Evolutionary conservation across 306 rosid genomes (phyloP).

Genomic region (Sesbania bispinosa): DNA sequence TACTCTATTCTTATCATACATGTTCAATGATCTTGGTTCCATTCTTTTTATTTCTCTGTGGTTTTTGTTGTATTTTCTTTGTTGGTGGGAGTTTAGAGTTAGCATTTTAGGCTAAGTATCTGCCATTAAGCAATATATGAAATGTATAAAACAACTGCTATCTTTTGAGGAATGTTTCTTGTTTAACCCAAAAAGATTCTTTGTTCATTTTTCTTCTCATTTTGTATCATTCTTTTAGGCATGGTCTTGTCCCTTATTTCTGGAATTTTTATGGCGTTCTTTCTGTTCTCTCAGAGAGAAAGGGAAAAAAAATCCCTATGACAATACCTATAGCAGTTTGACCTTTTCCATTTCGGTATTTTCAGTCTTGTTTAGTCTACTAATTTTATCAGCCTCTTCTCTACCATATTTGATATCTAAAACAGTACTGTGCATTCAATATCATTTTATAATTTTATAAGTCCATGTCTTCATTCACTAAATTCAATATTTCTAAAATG

Average conservation of each 20-base stretch:
- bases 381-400: not conserved
- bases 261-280: not conserved
- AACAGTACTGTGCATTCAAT: not conserved
- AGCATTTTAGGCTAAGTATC: not conserved
- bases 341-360: not conserved
- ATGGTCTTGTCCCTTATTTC: not conserved
- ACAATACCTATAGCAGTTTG: not conserved
- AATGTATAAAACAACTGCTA: not conserved
- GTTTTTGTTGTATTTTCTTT: not conserved
- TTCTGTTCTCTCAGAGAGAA: constrained; percentile 1
- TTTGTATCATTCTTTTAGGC: constrained; percentile 10
- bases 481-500: not conserved
- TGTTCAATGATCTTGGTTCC: not conserved
- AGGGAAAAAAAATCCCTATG: not conserved
- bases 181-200: not conserved
- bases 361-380: not conserved
- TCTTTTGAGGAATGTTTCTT: constrained; percentile 9
- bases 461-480: constrained; percentile 4
- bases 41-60: too few relatives aligned
- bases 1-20: not conserved
- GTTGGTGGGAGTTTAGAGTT: not conserved
- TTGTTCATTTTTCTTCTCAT: not conserved
- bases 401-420: not conserved
- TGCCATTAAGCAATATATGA: not conserved
- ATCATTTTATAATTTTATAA: constrained; percentile 2